Evolutionary conservation across 2,329 filamentous ascomycete species (phyloP).

Genomic region (Exophiala oligosperma): DNA sequence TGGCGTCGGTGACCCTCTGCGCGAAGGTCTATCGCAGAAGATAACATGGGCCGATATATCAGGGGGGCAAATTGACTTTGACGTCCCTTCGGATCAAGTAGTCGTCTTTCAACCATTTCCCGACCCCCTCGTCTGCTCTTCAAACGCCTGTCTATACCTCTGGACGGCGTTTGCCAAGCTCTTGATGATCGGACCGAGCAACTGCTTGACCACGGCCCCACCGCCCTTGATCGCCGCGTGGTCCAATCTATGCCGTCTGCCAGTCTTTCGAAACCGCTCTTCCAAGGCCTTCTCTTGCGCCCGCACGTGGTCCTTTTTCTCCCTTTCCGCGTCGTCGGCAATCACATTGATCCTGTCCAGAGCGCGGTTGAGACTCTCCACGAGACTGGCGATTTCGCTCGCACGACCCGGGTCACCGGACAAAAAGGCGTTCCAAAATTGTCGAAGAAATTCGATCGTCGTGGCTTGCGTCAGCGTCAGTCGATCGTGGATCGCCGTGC

Average conservation of each 20-base stretch:
- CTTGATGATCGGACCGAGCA: conserved; percentile 72
- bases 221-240: conserved; percentile 71
- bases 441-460: conserved; percentile 91
- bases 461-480: conserved; percentile 83
- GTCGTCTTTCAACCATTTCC: background rate
- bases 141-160: conserved; percentile 71
- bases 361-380: conserved; percentile 77
- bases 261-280: conserved; percentile 69
- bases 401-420: conserved; percentile 83
- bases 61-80: too few relatives aligned
- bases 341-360: conserved; percentile 77
- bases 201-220: conserved; percentile 68
- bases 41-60: too few relatives aligned
- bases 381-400: conserved; percentile 75
- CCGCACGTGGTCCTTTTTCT: conserved; percentile 67
- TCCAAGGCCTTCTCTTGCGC: conserved; percentile 69
- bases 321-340: conserved; percentile 74
- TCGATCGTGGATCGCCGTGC: conserved; percentile 57
- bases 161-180: conserved; percentile 69
- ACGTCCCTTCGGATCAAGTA: too few relatives aligned
- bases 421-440: conserved; percentile 92
- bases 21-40: too few relatives aligned
- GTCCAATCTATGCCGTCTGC: conserved; percentile 71
- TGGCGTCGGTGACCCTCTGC: too few relatives aligned
- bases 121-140: conserved; percentile 51